Percentiles rank a stretch among this genome's conserved stretches.
Conservation (phyloP, 208 protist genomes). For the Wallacemonas sp. region DNA sequence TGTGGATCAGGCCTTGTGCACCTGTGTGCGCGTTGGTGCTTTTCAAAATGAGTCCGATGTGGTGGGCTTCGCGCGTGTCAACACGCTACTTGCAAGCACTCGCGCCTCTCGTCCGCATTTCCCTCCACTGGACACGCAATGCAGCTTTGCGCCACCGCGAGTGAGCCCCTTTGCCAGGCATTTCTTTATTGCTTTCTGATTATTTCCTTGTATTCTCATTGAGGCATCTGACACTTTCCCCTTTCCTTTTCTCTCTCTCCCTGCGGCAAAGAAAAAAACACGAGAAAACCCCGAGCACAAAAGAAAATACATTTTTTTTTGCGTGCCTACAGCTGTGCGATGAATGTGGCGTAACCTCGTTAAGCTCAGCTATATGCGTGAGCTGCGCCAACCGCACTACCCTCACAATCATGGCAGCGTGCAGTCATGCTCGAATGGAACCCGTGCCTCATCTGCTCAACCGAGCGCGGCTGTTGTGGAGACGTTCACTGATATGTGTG, state of each 20-base stretch:
- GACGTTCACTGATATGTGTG: not conserved
- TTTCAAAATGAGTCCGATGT: too few relatives aligned
- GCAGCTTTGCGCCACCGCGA: constrained; percentile 32
- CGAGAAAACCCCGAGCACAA: not conserved
- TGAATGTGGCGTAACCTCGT: not conserved
- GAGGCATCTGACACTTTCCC: not conserved
- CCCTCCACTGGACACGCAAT: too few relatives aligned
- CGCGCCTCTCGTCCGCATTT: too few relatives aligned
- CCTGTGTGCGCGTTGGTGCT: too few relatives aligned
- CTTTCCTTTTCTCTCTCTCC: not conserved
- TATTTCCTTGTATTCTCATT: not conserved
- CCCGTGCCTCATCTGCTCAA: too few relatives aligned
- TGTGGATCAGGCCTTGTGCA: too few relatives aligned
- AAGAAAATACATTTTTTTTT: not conserved
- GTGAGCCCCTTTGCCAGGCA: constrained; percentile 47
- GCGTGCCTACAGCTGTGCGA: not conserved
- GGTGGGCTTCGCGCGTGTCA: too few relatives aligned
- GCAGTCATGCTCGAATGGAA: not conserved
- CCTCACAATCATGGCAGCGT: not conserved
- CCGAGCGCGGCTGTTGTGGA: not conserved
- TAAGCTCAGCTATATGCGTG: not conserved
- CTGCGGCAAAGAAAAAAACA: too few relatives aligned
- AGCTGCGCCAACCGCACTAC: not conserved
- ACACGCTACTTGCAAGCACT: too few relatives aligned
- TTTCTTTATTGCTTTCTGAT: constrained; percentile 14